These are phyloP conservation scores for Colletotrichum coccodes DNA, from an alignment of 2,329 filamentous ascomycete species.

Conservation along the genomic window DNA sequence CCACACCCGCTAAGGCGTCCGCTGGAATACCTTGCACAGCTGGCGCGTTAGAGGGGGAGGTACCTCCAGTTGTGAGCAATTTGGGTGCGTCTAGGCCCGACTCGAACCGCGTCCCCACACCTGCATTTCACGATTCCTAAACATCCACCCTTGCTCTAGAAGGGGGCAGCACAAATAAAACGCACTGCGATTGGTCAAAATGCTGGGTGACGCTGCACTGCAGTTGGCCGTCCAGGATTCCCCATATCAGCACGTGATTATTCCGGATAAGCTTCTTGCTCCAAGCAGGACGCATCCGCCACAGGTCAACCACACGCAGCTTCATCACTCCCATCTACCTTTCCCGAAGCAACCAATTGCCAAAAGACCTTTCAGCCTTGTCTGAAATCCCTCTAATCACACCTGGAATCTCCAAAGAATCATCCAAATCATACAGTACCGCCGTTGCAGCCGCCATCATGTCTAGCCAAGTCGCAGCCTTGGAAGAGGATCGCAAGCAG, in stretches of 20 bases:
- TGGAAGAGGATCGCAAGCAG: conserved; percentile 63
- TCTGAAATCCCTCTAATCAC: not conserved
- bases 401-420: not conserved
- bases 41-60: not conserved
- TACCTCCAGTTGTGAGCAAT: not conserved
- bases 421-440: not conserved
- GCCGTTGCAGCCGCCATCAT: conserved; percentile 17
- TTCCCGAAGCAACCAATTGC: not conserved
- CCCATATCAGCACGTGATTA: conserved; percentile 18
- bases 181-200: conserved; percentile 4
- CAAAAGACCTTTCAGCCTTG: not conserved
- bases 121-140: conserved; percentile 15
- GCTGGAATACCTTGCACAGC: not conserved
- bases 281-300: not conserved
- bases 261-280: conserved; percentile 11
- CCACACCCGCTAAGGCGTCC: not conserved
- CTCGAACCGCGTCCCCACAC: conserved; percentile 4
- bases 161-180: not conserved
- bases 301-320: not conserved
- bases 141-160: not conserved
- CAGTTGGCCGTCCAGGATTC: not conserved
- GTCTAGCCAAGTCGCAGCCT: conserved; percentile 48
- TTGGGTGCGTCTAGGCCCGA: not conserved
- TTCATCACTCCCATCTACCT: not conserved
- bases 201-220: not conserved